Percentiles rank a stretch among this genome's conserved stretches.
These are phyloP conservation scores for Mucuna pruriens DNA, from an alignment of 306 rosid species.

Conservation along the genomic window DNA sequence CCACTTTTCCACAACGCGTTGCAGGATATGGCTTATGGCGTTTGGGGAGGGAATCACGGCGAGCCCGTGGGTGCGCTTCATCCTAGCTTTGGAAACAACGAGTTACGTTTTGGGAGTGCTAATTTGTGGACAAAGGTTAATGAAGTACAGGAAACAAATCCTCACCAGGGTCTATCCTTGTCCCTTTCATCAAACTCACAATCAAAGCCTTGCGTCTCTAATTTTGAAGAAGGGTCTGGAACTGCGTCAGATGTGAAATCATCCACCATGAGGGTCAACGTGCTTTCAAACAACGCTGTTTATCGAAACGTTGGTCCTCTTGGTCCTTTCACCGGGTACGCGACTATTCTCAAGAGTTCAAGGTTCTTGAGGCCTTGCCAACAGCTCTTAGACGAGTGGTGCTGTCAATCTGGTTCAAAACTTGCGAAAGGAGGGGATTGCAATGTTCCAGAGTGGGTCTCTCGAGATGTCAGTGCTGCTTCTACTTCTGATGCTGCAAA, in stretches of 20 bases:
- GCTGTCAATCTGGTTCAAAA: slow-evolving; percentile 40
- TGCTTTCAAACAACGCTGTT: slow-evolving; percentile 19
- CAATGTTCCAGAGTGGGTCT: slow-evolving; percentile 52
- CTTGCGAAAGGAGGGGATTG: not conserved
- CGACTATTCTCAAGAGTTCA: slow-evolving; percentile 79
- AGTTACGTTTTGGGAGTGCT: slow-evolving; percentile 16
- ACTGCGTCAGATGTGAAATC: slow-evolving; percentile 48
- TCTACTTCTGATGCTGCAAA: slow-evolving; percentile 40
- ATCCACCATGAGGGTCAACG: not conserved
- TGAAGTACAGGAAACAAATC: slow-evolving; percentile 20
- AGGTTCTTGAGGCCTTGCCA: slow-evolving; percentile 80
- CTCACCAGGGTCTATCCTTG: slow-evolving; percentile 69
- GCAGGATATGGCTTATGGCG: slow-evolving; percentile 52
- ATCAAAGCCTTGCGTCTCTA: slow-evolving; percentile 44
- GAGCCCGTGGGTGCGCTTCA: slow-evolving; percentile 52
- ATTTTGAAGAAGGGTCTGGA: slow-evolving; percentile 44
- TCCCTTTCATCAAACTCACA: slow-evolving; percentile 81
- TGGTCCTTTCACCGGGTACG: slow-evolving; percentile 96
- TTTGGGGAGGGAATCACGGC: slow-evolving; percentile 46
- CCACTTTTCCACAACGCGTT: slow-evolving; percentile 49
- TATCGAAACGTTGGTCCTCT: slow-evolving; percentile 74
- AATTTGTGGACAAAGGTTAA: slow-evolving; percentile 51
- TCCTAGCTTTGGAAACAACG: slow-evolving; percentile 45
- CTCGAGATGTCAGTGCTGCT: slow-evolving; percentile 47
- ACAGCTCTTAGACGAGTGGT: slow-evolving; percentile 65